Evolutionary conservation across 2,329 filamentous ascomycete species (phyloP), one percentile per base, ranked within the genome.

Genomic region (Aspergillus sp.): DNA sequence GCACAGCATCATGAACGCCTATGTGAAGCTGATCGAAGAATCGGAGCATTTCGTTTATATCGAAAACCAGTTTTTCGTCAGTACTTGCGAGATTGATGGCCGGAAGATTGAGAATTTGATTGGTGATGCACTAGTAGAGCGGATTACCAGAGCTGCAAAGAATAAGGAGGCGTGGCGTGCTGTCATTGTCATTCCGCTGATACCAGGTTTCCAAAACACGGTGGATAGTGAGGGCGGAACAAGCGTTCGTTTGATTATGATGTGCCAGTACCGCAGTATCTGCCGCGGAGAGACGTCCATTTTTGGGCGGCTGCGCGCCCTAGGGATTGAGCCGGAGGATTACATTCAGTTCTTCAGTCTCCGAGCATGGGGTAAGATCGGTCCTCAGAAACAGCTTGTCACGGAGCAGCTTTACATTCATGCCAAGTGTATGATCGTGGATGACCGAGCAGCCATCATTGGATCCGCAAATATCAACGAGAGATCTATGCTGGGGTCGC

Each of bases 401-500:
- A 98, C 95, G 0, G 95, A 99, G 73, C 95, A 98, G 76, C 84
- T 99, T 11, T 99, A 99, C 71, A 98, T 99, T 57, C 95, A 99
- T 69, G 95, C 95, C 60, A 99, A 99, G 77, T 90, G 90, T 64
- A 98, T 98, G 81, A 84, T 99, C 56, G 93, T 96, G 4, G 95
- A 99, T 73, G 95, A 99, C 69, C 87, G 93, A 35, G 86, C 95
- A 57, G 93, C 89, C 19, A 87, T 99, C 60, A 99, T 99, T 66
- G 95, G 95, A 17, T 98, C 93, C 46, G 95, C 95, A 53, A 99
- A 99, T 72, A 98, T 99, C 80, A 99, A 99, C 68, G 95, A 99
- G 75, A 87, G 95, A 46, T 98, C 93, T 6, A 92, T 98, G 91
- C 76, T 97, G 60, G 95, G 95, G 8, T 89, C 86, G 49, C 86